Evolutionary conservation across 225 moss, liverwort and hornwort genomes (phyloP), one percentile per base, ranked within the genome.

Genomic region (Sphagnum contortum): DNA sequence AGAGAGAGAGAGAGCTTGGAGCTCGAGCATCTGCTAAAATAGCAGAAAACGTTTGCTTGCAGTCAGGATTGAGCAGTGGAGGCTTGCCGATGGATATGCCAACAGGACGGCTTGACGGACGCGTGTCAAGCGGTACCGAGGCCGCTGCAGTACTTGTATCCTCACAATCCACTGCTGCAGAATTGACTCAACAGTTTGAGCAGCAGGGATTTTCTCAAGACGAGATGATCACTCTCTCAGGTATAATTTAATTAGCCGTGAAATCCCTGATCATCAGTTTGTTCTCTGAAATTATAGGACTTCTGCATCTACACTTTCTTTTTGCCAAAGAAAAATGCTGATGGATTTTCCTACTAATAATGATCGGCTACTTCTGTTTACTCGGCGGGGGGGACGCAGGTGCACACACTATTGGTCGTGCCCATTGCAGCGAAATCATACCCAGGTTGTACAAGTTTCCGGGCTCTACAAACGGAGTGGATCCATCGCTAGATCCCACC

Each of bases 191-290:
- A 67, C 81, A 62, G 48, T 85, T 85, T 45, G 58, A 76, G 69
- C 71, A 77, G 4, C 73, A 78, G 10, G 85, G 85, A 12, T 78
- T 85, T 6, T 64, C 69, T 64, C 85, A 85, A 67, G 85, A 85
- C 47, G 85, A 85, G 64, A 85, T 85, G 85, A 81, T 85, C 49
- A 85, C 85, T 44, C 85, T 85, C 62, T 85, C 85, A 45, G 85
- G 85, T 68, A 9, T 52, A 29, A 29, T 29, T 29, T 29, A 29
- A 29, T 29, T 29, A 29, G 1, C 29, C 29, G 29, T 29, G 29
- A 29, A 29, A 29, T 29, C 29, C 29, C 29, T 29, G 29, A 29
- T 29, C 29, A 29, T 29, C 29, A 29, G 29, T 1, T 29, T 29
- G 29, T 29, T 29, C 29, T 29, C 29, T 29, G 29, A 29, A 29